Conservation (phyloP, 2,329 filamentous ascomycete genomes). For the Hypomyces perniciosus region DNA sequence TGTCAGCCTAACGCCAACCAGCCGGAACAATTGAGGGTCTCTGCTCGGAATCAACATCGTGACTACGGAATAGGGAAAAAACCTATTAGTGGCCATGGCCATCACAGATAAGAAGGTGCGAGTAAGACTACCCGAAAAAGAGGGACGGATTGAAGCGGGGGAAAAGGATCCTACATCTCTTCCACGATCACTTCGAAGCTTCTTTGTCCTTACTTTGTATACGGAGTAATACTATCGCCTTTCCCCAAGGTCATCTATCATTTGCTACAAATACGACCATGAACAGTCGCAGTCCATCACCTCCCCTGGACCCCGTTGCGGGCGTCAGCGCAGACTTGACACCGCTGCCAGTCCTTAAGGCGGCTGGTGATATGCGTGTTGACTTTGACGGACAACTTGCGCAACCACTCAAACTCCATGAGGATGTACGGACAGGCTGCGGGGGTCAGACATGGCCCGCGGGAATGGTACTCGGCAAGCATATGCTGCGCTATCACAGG, state of each 20-base stretch:
- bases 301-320: constrained; percentile 43
- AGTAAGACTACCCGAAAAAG: constrained; percentile 6
- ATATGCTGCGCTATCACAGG: constrained; percentile 70
- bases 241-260: no score
- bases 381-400: constrained; percentile 70
- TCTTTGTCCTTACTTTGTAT: no score
- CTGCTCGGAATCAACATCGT: constrained; percentile 9
- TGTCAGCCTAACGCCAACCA: not conserved
- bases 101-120: constrained; percentile 1
- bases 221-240: no score
- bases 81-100: constrained; percentile 3
- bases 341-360: constrained; percentile 55
- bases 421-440: constrained; percentile 82
- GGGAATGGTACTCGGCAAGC: constrained; percentile 79
- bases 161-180: not conserved
- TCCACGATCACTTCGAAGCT: not conserved
- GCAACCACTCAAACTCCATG: constrained; percentile 67
- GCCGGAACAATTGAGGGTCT: constrained; percentile 18
- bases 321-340: constrained; percentile 47
- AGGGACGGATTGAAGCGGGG: constrained; percentile 8
- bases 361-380: constrained; percentile 44
- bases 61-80: constrained; percentile 5
- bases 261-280: not conserved
- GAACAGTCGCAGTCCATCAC: constrained; percentile 35
- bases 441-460: constrained; percentile 94